Base-by-base conservation (phyloP, 345 rosid genomes). In the Punica granatum region DNA sequence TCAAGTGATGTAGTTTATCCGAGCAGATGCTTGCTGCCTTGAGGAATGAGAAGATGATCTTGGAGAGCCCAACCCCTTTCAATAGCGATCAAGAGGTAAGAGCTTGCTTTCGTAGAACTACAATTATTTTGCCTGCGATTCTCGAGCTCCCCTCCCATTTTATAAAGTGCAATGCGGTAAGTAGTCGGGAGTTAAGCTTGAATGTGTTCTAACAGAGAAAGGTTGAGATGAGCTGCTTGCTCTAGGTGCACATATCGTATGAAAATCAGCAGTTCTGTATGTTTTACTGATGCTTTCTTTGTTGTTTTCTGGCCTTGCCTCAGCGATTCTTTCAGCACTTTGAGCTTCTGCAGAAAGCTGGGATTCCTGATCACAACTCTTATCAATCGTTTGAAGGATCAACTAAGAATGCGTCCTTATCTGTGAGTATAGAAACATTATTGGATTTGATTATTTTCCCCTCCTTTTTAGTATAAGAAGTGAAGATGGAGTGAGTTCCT, bases 271-370 rank as follows among this genome's bases (percentile, higher is more conserved):
- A 13, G 18, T 69, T 61, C 59, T 61, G 42, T 62, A 0, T 14
- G 7, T 28, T 46, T 63, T 25, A 46, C 53, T 33, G 37, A 58
- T 43, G 32, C 13, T 31, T 15, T 26, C 13, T 37, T 41, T 34
- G 14, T 19, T 46, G 11, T 41, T 53, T 59, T 66, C 64, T 60
- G 34, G 21, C 39, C 65, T 62, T 59, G 59, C 31, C 78, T 67
- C 90, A 92, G 99, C 90, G 86, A 79, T 95, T 95, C 59, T 70
- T 66, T 41, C 99, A 95, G 82, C 99, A 92, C 80, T 95, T 95
- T 77, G 98, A 87, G 78, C 93, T 88, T 68, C 86, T 95, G 68
- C 97, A 86, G 71, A 95, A 87, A 74, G 98, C 99, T 44, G 86
- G 96, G 32, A 82, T 95, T 70, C 96, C 98, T 1, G 96, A 88